Evolutionary conservation across 179 eudicot species (phyloP).

Genomic region (Camellia oleifera): DNA sequence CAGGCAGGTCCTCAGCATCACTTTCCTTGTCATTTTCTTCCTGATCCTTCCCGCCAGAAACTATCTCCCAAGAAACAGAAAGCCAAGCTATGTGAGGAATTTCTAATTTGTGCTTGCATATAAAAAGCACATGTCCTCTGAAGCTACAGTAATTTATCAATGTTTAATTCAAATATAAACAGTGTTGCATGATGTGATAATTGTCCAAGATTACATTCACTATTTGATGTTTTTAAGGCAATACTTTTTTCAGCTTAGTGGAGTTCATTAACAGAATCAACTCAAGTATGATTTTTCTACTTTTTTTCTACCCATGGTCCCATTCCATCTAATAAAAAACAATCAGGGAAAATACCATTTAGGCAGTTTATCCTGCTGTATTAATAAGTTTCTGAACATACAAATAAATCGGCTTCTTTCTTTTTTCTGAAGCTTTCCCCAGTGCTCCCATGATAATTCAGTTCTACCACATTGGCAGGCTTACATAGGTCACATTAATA

Average conservation of each 20-base stretch:
- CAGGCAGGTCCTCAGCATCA: slow-evolving; percentile 64
- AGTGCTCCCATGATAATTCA: too few relatives aligned
- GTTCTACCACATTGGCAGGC: background rate
- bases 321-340: too few relatives aligned
- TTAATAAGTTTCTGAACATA: too few relatives aligned
- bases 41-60: slow-evolving; percentile 36
- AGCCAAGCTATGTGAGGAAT: slow-evolving; percentile 1
- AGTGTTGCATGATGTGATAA: background rate
- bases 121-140: background rate
- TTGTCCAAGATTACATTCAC: background rate
- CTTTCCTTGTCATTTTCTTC: slow-evolving; percentile 57
- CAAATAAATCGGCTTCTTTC: too few relatives aligned
- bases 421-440: too few relatives aligned
- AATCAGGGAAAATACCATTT: too few relatives aligned
- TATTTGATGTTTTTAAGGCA: background rate
- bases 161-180: background rate
- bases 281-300: too few relatives aligned
- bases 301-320: too few relatives aligned
- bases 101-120: background rate
- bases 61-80: slow-evolving; percentile 26
- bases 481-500: too few relatives aligned
- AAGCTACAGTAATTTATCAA: background rate
- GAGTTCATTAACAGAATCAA: background rate
- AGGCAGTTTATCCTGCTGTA: too few relatives aligned
- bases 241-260: background rate